Evolutionary conservation across 345 rosid species (phyloP), one percentile per base, ranked within the genome.

Genomic region (Carallia pectinifolia): DNA sequence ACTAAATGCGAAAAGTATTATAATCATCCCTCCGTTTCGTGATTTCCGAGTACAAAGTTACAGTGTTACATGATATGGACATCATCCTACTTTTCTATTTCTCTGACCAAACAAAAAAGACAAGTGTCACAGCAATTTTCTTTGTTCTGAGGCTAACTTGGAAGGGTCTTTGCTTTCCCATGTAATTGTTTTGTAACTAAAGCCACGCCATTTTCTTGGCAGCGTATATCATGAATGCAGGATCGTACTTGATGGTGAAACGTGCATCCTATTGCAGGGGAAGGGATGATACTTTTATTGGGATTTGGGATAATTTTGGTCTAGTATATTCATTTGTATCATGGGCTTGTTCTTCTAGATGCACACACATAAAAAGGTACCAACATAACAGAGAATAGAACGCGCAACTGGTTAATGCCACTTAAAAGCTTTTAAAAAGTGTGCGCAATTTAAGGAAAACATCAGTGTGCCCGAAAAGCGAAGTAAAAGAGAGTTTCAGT

Each of bases 371-470:
- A 74, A 40, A 62, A 56, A 44, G 7, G 62, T 53, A 17, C 8
- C 16, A 6, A 29, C 55, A 29, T 29, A 47, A 29, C 17, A 29
- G 53, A n/a, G n/a, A 47, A 6, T 5, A 4, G 27, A 27, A 4
- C 6, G 61, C 18, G 61, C 18, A 40, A 66, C 68, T 62, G 79
- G 71, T 71, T 54, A 38, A 39, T 54, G 63, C 68, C 78, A 50
- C 68, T n/a, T 17, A 64, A 70, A 75, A 50, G 76, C 67, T 58
- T 47, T 23, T 55, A 19, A 38, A 69, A 74, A 69, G 73, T 47
- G 58, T 61, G 77, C 76, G 82, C 77, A 77, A 79, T 79, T 77
- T 77, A 61, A 66, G 80, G 85, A 61, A 65, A 53, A 13, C 60
- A 70, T 64, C 70, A 70, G 19, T 61, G 44, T 18, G 16, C 15